Percentiles rank a stretch among this genome's conserved stretches.
phyloP scores from a whole-genome alignment of 352 stramenopile genomes.

The Pythium scleroteichum region DNA sequence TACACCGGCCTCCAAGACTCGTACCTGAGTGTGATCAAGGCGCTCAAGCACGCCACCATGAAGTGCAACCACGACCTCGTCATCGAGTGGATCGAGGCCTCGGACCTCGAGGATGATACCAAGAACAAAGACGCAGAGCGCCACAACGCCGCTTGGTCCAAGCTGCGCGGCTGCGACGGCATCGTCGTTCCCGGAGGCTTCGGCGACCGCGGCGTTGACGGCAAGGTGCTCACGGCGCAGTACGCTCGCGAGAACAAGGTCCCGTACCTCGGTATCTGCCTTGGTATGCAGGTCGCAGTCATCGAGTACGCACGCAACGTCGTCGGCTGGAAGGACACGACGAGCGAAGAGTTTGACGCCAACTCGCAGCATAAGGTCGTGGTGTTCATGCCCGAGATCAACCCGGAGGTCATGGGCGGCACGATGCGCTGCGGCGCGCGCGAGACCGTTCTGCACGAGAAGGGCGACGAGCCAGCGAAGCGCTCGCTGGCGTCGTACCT shows the following conservation, averaged over 20 bases:
- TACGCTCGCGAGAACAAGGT: conserved; percentile 95
- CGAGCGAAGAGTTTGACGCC: conserved; percentile 95
- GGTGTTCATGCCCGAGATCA: conserved; percentile 99
- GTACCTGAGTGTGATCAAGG: conserved; percentile 99
- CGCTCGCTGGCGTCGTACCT: conserved; percentile 89
- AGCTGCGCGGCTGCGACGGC: conserved; percentile 91
- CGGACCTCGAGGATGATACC: conserved; percentile 89
- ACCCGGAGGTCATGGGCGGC: conserved; percentile 97
- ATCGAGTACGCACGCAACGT: conserved; percentile 98
- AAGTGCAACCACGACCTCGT: conserved; percentile 92
- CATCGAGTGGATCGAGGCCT: conserved; percentile 98
- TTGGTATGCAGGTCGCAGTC: conserved; percentile 95
- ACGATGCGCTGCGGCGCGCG: conserved; percentile 99
- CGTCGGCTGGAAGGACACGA: conserved; percentile 91
- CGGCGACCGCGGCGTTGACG: conserved; percentile 96
- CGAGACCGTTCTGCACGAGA: conserved; percentile 92
- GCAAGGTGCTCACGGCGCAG: conserved; percentile 96
- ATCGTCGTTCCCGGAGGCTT: conserved; percentile 99
- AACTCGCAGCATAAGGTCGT: conserved; percentile 92
- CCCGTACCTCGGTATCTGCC: conserved; percentile 98
- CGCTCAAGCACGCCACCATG: conserved; percentile 94
- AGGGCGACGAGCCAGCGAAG: conserved; percentile 72
- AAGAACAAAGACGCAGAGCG: conserved; percentile 69
- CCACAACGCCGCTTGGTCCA: conserved; percentile 90
- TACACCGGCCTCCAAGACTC: conserved; percentile 99